Evolutionary conservation across 371 early-diverging fungal species (phyloP), one percentile per base, ranked within the genome.

Genomic region (Thermomucor indicae-seudaticae): DNA sequence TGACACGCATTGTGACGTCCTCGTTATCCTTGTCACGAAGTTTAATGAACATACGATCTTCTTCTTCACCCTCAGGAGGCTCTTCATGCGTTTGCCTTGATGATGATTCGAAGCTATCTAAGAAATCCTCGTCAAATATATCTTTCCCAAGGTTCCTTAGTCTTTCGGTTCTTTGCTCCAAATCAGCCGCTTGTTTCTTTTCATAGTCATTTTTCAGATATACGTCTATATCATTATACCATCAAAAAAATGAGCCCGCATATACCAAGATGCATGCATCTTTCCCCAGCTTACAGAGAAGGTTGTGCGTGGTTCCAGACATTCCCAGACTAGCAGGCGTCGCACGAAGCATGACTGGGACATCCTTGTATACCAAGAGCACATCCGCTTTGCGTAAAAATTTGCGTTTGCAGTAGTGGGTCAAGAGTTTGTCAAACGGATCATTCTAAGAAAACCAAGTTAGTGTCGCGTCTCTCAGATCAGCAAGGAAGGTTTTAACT

Each of bases 271-370:
- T n/a, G n/a, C n/a, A n/a, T n/a, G n/a, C 17, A 30, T 34, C 23
- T 23, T 11, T 38, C 47, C 17, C 5, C 37, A 7, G 19, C 37
- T 43, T 25, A 1, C 20, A 12, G 2, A 28, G 6, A 0, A 50
- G 11, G 11, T 41, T 12, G 25, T 42, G 38, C 4, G 16, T 23
- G 16, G 23, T 46, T 1, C 41, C 12, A 23, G 41, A 56, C 71
- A 75, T 68, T 1, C 50, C 55, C 11, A 75, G 19, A 51, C 71
- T 64, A 23, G 57, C 50, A 8, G 75, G 75, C 4, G 75, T 75
- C 6, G 64, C 61, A 7, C 60, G 62, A 37, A 66, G 11, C 32
- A 64, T 64, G 0, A 75, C 60, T 1, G 50, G 49, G 8, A 60
- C 57, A 17, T 62, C 62, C 23, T 71, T 53, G 54, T 68, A 70